Conservation (phyloP, 2,329 filamentous ascomycete genomes). For the Paramyrothecium roridum region DNA sequence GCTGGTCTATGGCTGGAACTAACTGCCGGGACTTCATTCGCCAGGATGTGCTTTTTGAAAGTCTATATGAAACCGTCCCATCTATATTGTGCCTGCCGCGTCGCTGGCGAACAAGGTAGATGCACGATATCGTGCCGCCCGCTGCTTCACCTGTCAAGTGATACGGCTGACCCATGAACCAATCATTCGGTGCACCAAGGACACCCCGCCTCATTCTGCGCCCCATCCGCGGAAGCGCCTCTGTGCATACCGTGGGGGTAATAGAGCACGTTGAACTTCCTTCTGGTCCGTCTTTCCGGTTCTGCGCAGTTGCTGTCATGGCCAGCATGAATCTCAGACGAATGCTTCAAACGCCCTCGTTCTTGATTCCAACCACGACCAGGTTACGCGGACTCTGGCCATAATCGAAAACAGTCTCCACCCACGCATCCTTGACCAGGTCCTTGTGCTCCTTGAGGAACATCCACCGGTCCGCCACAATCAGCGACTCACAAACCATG, state of each 20-base stretch:
- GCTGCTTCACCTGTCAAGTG: not conserved
- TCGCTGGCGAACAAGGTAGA: not conserved
- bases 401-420: conserved; percentile 92
- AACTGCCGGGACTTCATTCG: too few relatives aligned
- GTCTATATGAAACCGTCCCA: not conserved
- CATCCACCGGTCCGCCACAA: conserved; percentile 86
- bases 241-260: too few relatives aligned
- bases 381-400: conserved; percentile 81
- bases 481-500: conserved; percentile 80
- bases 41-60: not conserved
- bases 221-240: too few relatives aligned
- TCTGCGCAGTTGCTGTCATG: too few relatives aligned
- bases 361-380: conserved; percentile 89
- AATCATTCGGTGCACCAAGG: not conserved
- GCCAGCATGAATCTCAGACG: too few relatives aligned
- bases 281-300: too few relatives aligned
- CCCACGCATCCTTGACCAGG: conserved; percentile 75
- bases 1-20: not conserved
- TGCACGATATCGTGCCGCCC: not conserved
- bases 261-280: too few relatives aligned
- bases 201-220: not conserved
- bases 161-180: not conserved
- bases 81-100: not conserved
- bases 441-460: conserved; percentile 77
- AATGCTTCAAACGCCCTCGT: conserved; percentile 22